Base-by-base conservation (phyloP, 768 basidiomycete species). In the Lactarius pseudohatsudake region DNA sequence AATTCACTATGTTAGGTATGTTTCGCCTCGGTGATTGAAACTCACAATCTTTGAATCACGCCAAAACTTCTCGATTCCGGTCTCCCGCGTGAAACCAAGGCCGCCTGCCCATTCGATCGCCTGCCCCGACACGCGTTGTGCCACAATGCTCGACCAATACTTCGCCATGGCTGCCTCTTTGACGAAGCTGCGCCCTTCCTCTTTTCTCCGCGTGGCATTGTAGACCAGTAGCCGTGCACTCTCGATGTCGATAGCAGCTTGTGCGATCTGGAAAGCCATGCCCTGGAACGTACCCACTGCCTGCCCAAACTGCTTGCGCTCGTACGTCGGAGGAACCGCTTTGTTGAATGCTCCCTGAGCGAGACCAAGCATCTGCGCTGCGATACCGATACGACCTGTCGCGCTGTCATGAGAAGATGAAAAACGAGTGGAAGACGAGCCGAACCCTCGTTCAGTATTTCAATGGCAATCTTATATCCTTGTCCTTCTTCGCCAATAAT, bases 111-210 rank as follows among this genome's bases (percentile, higher is more conserved):
- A 98, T 76, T 98, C 96, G 69, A 98, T 98, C 20, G 96, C 96
- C 53, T 82, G 78, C 8, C 96, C 94, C 11, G 89, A 84, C 2
- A 97, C 95, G 53, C 83, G 82, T 77, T 96, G 92, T 16, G 97
- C 97, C 7, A 99, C 86, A 26, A 90, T 84, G 66, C 93, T 94
- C 28, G 90, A 84, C 83, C 88, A 93, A 74, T 91, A 96, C 77
- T 99, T 99, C 59, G 97, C 97, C 92, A 98, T 97, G 2, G 97
- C 97, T 13, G 97, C 96, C 78, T 98, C 92, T 77, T 92, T 93
- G 34, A 89, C 87, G 77, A 98, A 99, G 32, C 79, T 73, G 73
- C 82, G 81, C 10, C 94, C 94, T 75, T 95, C 91, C 76, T 97
- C 96, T 83, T 96, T 96, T 62, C 93, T 84, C 36, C 96, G 82